Base-by-base conservation (phyloP, 176 grass and related monocot genomes). In the Canna indica region DNA sequence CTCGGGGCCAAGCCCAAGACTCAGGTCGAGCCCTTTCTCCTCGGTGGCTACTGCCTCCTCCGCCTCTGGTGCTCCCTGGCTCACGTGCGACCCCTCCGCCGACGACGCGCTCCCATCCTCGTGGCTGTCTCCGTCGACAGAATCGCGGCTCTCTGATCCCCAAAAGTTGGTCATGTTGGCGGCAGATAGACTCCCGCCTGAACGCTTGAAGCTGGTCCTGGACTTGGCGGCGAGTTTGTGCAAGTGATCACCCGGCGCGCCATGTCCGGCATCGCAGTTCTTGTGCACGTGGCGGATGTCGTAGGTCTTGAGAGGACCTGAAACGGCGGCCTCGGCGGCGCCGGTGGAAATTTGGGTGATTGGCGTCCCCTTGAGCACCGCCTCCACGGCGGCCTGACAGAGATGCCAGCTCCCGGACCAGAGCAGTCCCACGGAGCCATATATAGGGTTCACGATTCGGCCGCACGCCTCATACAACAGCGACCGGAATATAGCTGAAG, bases 381-480 rank as follows among this genome's bases (percentile, higher is more conserved):
- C 18, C 3, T 67, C 63, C 63, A 67, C 63, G 16, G 63, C 63
- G 32, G 63, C 63, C 5, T 67, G 63, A 34, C 63, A 67, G 4
- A 67, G 63, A 1, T 36, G 63, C 63, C 63, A 67, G 63, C 35
- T 67, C 5, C 63, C 63, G 32, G 63, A 67, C 63, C 63, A 67
- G 63, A 67, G 63, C 33, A 67, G 25, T 14, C 63, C 63, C 63
- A 67, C 63, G 16, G 63, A 36, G 5, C 63, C 63, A 24, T 67
- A 67, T 9, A 67, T 67, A 16, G 63, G 63, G 34, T 67, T 67
- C 63, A 67, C 32, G 63, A 67, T 67, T 34, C 63, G 63, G 12
- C 63, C 63, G 27, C 63, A 67, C 1, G 63, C 63, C 63, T 67
- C 63, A 34, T 67, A 67, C 63, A 67, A 41, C 1, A 67, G 63